These are phyloP conservation scores for Dunaliella sp. DNA, from an alignment of 139 green algal genomes.

Conservation along the genomic window DNA sequence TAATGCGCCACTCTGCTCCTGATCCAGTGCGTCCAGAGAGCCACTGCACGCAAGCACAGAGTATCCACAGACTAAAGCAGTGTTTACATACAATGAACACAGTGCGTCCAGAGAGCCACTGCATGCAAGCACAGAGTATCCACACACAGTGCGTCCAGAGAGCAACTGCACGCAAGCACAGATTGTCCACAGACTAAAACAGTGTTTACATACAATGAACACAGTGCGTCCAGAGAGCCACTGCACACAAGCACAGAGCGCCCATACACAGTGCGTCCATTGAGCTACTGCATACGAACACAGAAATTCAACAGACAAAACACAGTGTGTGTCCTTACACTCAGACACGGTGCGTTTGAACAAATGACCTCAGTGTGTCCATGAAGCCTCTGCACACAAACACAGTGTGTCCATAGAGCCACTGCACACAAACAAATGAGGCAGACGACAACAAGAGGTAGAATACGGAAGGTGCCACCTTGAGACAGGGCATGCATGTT, in stretches of 20 bases:
- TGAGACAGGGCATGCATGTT: no score
- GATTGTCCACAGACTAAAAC: no score
- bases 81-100: no score
- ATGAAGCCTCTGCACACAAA: constrained; percentile 38
- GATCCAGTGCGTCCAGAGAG: constrained; percentile 48
- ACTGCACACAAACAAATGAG: constrained; percentile 38
- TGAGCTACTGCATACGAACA: constrained; percentile 38
- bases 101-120: constrained; percentile 53
- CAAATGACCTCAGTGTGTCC: constrained; percentile 47
- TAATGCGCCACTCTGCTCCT: constrained; percentile 1
- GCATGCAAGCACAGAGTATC: not conserved
- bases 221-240: constrained; percentile 49
- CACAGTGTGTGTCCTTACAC: no score
- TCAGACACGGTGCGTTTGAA: no score
- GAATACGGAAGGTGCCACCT: no score
- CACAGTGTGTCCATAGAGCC: constrained; percentile 50
- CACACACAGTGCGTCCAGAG: constrained; percentile 49
- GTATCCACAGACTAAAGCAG: no score
- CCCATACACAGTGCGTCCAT: constrained; percentile 50
- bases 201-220: no score
- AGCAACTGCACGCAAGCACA: constrained; percentile 34
- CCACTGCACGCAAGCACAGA: constrained; percentile 30
- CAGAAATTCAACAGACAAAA: no score
- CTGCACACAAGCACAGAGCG: constrained; percentile 16
- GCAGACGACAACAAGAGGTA: no score